Evolutionary conservation across 805 yeast species (phyloP), one percentile per base, ranked within the genome.

Genomic region (Yamadazyma sp.): DNA sequence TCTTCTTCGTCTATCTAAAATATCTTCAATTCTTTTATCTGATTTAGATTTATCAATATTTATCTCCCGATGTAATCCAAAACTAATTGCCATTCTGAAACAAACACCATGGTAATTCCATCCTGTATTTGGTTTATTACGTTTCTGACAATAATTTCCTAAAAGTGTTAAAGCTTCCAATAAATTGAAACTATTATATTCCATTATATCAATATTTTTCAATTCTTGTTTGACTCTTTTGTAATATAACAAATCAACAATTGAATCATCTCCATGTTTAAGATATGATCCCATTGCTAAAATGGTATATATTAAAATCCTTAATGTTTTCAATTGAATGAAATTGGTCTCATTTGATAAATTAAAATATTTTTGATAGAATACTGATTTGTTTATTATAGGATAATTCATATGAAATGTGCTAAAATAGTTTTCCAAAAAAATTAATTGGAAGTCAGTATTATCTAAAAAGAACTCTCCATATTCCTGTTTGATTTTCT

Each of bases 231-330:
- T 73, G 70, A 14, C 80, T 80, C 40, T 25, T 73, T 62, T 70
- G 70, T 77, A 82, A 41, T 78, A 81, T 30, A 71, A 61, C 23
- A 76, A 26, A 70, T 60, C 44, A 10, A 40, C 22, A 36, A 66
- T 68, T 2, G 74, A 61, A 13, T 65, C 53, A 42, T 78, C 82
- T 11, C 80, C 81, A 45, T 73, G 68, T 7, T 70, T 43, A 50
- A 83, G 76, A 82, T 84, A 80, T 15, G 84, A 73, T n/a, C 87
- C 88, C 11, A 82, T 56, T 84, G 44, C 82, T 19, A 80, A 52
- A 0, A 80, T 76, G 0, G 80, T 69, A 47, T 79, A 73, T 27
- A 76, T 53, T 21, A 81, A 48, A 14, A 78, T 62, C 42, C 71
- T 73, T 78, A 80, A 78, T 13, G 23, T 23, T 18, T 21, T 33